Conservation (phyloP, 2,329 filamentous ascomycete genomes). For the Aspergillus proliferans region DNA sequence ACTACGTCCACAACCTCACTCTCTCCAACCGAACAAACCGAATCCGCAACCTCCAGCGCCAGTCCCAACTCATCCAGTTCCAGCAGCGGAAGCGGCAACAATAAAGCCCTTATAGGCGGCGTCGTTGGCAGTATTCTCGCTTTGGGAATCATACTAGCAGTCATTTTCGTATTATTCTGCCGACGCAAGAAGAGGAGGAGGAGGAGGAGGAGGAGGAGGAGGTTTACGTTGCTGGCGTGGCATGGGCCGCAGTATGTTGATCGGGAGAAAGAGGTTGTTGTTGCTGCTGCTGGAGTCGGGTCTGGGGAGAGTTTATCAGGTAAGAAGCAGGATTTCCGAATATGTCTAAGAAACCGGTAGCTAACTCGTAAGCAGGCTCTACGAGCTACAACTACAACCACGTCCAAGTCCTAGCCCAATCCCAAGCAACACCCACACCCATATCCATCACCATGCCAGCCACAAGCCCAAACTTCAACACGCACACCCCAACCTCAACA, state of each 20-base stretch:
- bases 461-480: neutral
- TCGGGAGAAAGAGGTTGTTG: neutral
- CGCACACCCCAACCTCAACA: neutral
- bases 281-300: neutral
- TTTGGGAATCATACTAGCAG: slow-evolving; percentile 5
- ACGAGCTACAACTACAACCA: neutral
- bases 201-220: slow-evolving; percentile 1
- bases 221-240: neutral
- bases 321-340: neutral
- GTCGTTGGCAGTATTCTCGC: slow-evolving; percentile 11
- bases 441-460: neutral
- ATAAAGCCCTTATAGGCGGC: slow-evolving; percentile 18
- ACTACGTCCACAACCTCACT: neutral
- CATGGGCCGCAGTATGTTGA: neutral
- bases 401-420: neutral
- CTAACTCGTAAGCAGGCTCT: neutral
- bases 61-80: neutral
- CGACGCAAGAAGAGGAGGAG: slow-evolving; percentile 8
- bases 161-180: slow-evolving; percentile 11
- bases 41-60: neutral
- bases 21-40: neutral
- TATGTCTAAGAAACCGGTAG: neutral
- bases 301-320: neutral
- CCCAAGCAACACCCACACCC: neutral
- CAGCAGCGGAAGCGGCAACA: slow-evolving; percentile 2